These are phyloP conservation scores for Globisporangium cylindrosporum DNA, from an alignment of 352 stramenopile genomes.

Conservation along the genomic window DNA sequence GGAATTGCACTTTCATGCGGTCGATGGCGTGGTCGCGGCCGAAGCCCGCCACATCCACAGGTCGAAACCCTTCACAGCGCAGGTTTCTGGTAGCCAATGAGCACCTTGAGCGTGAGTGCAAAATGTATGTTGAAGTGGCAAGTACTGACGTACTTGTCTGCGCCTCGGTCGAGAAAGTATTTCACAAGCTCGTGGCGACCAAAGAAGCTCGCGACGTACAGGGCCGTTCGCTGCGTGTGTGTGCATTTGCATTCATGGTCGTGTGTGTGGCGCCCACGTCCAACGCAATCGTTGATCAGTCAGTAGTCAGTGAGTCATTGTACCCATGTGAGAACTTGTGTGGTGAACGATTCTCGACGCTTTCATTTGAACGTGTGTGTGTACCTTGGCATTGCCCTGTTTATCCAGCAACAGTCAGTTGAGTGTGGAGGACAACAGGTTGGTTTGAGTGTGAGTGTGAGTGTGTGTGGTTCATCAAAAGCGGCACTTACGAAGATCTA, in stretches of 20 bases:
- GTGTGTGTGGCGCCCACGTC: neutral
- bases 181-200: conserved; percentile 44
- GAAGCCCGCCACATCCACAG: conserved; percentile 48
- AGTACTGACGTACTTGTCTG: conserved; percentile 45
- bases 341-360: neutral
- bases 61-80: conserved; percentile 36
- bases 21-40: conserved; percentile 38
- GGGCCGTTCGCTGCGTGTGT: conserved; percentile 36
- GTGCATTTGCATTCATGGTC: neutral
- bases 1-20: conserved; percentile 62
- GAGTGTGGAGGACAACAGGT: neutral
- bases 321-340: neutral
- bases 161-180: conserved; percentile 44
- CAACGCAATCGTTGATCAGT: neutral
- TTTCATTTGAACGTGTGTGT: too few species aligned
- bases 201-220: conserved; percentile 76
- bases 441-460: neutral
- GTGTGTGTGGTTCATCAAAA: neutral
- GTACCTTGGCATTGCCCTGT: too few species aligned
- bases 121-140: neutral
- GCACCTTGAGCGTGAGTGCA: neutral
- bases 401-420: neutral
- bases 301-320: neutral
- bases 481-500: conserved; percentile 15
- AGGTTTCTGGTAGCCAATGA: conserved; percentile 33